These are phyloP conservation scores for Digitaria exilis DNA, from an alignment of 202 grass and related monocot species.

Conservation along the genomic window DNA sequence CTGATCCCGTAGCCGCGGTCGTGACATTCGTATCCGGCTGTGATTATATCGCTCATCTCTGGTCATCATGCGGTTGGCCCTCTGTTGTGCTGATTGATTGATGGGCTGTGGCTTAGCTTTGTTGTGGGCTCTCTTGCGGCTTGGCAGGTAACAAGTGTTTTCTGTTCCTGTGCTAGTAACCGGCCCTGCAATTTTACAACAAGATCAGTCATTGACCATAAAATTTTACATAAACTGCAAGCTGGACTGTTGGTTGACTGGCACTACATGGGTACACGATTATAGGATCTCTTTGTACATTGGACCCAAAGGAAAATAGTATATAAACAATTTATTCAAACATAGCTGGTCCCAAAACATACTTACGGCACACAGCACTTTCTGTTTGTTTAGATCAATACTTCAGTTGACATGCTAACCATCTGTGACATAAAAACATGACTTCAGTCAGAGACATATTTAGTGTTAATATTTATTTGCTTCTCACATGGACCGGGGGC, in stretches of 20 bases:
- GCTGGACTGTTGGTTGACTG: neutral
- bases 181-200: neutral
- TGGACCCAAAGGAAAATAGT: neutral
- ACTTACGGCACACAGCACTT: neutral
- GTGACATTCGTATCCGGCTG: neutral
- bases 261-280: neutral
- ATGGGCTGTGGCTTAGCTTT: constrained; percentile 13
- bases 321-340: neutral
- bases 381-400: neutral
- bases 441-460: neutral
- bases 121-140: neutral
- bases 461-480: neutral
- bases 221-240: neutral
- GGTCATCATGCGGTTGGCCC: constrained; percentile 15
- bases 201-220: neutral
- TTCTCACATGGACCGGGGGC: neutral
- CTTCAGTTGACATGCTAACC: neutral
- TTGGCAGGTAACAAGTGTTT: neutral
- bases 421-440: neutral
- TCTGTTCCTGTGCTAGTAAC: neutral
- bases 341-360: neutral
- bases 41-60: constrained; percentile 2
- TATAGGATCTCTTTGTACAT: neutral
- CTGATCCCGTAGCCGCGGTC: neutral
- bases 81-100: neutral